Evolutionary conservation across 1,284 basidiomycete genomes (phyloP), one percentile per base, ranked within the genome.

Genomic region (Caloboletus inedulis): DNA sequence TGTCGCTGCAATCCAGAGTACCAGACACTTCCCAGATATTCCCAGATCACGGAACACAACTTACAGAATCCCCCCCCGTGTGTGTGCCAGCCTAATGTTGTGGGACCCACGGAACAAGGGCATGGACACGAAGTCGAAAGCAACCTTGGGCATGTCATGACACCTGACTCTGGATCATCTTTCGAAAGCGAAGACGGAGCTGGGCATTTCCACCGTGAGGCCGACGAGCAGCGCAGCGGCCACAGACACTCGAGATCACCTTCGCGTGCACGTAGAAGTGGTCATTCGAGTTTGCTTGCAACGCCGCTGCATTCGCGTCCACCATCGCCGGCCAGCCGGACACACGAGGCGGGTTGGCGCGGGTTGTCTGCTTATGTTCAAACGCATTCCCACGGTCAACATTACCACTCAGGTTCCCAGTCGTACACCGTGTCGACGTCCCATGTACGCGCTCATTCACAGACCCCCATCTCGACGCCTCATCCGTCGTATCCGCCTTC

Each of bases 1-100:
- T 92, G 89, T 69, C 83, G 90, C 25, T 94, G 91, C 63, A 84
- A 87, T 59, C 78, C 85, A 2, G 84, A 91, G 55, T 88, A 81
- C 77, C 87, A 83, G 53, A 77, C 82, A 0, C 81, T 94, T 4
- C 91, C 92, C 1, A 80, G 76, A 7, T 91, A 91, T 62, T 76
- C 81, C 7, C 74, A 73, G 53, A 66, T 69, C 7, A 71, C 76
- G 44, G 68, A 76, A 33, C 53, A 54, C 16, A 69, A 72, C 46
- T 42, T 53, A 56, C 14, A 59, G 64, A 56, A 72, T 33, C 57
- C 64, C 1, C 66, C 67, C 5, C 66, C 59, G 14, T 84, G 82
- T 56, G 78, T 77, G 2, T 82, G 82, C 57, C 66, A 69, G 8
- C 36, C 54, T 9, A 47, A 27, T 25, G 49, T 6, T 12, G n/a